A percentile compares a stretch with the other conserved stretches of the same genome.
Evolutionary conservation across 139 green algal species (phyloP).

Genomic region (Bryopsis sp.): DNA sequence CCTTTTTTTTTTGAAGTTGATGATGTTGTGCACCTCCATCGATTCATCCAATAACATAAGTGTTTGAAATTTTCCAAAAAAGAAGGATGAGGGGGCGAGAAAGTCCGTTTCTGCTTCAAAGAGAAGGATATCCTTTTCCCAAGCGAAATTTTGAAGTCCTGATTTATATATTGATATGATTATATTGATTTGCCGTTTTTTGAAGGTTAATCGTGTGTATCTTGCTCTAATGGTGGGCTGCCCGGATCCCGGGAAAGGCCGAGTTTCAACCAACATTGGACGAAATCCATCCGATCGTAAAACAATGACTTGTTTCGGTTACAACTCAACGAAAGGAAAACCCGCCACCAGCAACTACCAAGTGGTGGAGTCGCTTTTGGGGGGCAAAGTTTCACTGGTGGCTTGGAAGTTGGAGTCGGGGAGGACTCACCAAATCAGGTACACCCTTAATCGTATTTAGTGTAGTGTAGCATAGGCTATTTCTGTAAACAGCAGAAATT

Average conservation of each 20-base stretch:
- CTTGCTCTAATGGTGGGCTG: not conserved
- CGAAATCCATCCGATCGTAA: slow-evolving; percentile 38
- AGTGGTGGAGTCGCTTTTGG: not conserved
- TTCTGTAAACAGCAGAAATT: too few species aligned
- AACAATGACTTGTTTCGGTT: not conserved
- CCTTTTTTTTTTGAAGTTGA: too few species aligned
- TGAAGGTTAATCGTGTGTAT: not conserved
- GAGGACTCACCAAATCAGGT: slow-evolving; percentile 92
- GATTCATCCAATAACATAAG: too few species aligned
- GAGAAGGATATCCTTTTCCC: too few species aligned
- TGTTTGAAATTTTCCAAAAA: too few species aligned
- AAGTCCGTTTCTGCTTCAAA: too few species aligned
- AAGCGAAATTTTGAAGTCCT: too few species aligned
- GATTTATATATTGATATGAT: too few species aligned
- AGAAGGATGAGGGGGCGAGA: too few species aligned
- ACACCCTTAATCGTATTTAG: too few species aligned
- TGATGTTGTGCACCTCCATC: too few species aligned
- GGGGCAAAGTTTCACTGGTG: slow-evolving; percentile 44
- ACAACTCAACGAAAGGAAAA: not conserved
- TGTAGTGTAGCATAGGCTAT: not conserved
- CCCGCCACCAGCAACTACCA: not conserved
- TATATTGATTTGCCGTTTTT: too few species aligned
- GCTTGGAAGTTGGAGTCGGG: slow-evolving; percentile 89
- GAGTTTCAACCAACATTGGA: slow-evolving; percentile 22
- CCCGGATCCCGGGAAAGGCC: not conserved